A percentile compares a stretch with the other conserved stretches of the same genome.
Conservation (phyloP, 371 early-diverging fungal genomes). For the Conidiobolus incongruus region DNA sequence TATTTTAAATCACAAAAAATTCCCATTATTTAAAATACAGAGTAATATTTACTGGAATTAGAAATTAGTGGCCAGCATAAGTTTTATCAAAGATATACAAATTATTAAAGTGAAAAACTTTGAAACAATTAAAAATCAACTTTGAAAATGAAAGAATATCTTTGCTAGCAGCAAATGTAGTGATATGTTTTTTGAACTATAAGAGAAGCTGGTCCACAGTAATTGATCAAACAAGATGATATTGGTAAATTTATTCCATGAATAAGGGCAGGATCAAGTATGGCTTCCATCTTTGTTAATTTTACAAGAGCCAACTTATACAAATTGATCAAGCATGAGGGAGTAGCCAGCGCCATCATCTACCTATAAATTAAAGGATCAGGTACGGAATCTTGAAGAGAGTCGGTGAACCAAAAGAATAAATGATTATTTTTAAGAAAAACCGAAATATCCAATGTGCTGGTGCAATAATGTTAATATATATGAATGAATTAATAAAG, state of each 20-base stretch:
- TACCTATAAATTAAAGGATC: too few species aligned
- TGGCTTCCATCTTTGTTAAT: slow-evolving; percentile 37
- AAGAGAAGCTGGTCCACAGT: slow-evolving; percentile 27
- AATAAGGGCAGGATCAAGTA: slow-evolving; percentile 9
- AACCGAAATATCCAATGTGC: too few species aligned
- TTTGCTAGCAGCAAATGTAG: neutral
- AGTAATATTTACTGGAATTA: too few species aligned
- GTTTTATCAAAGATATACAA: slow-evolving; percentile 37
- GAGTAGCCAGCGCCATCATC: slow-evolving; percentile 77
- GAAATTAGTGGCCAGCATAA: too few species aligned
- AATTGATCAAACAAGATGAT: slow-evolving; percentile 40
- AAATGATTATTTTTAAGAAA: too few species aligned
- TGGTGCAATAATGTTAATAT: too few species aligned
- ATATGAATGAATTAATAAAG: too few species aligned
- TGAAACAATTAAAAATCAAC: neutral
- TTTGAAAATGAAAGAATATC: neutral
- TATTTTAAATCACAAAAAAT: too few species aligned
- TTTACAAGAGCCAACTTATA: slow-evolving; percentile 59
- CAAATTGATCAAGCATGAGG: slow-evolving; percentile 54
- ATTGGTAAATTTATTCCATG: slow-evolving; percentile 22
- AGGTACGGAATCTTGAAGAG: too few species aligned
- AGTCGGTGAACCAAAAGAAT: too few species aligned
- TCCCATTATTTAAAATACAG: too few species aligned
- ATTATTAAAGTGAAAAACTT: slow-evolving; percentile 9
- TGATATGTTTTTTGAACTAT: neutral